Evolutionary conservation across 1,284 basidiomycete species (phyloP).

Genomic region (Ustilago lituana): DNA sequence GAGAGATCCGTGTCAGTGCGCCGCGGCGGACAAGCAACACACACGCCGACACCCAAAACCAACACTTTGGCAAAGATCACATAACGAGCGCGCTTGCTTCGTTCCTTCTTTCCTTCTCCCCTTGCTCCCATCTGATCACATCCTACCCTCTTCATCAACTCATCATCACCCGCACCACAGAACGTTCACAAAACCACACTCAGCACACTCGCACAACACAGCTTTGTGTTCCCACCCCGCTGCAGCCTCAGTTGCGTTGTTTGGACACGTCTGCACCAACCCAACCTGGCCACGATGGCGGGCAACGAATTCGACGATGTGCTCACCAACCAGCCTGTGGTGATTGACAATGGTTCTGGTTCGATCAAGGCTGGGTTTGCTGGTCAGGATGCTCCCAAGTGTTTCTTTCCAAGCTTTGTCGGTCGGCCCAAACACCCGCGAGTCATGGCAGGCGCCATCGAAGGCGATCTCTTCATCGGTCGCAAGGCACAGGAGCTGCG

Average conservation of each 20-base stretch:
- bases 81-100: not conserved
- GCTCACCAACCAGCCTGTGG: conserved; percentile 67
- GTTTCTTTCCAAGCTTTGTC: conserved; percentile 65
- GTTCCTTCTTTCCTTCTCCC: not conserved
- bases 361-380: conserved; percentile 67
- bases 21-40: conserved; percentile 5
- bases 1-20: conserved; percentile 9
- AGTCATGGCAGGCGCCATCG: conserved; percentile 66
- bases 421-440: conserved; percentile 65
- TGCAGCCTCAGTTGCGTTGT: too few species aligned
- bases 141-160: not conserved
- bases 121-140: too few species aligned
- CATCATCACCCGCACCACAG: not conserved
- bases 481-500: conserved; percentile 64
- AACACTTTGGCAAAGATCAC: too few species aligned
- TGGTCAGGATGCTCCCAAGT: conserved; percentile 65
- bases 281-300: conserved; percentile 18
- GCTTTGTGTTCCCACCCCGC: too few species aligned
- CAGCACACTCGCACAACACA: too few species aligned
- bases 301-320: conserved; percentile 65
- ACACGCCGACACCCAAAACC: conserved; percentile 4
- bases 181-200: too few species aligned
- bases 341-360: conserved; percentile 67
- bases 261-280: not conserved
- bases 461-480: conserved; percentile 67